Conservation (phyloP, 371 early-diverging fungal species). For the Mortierella sp. region DNA sequence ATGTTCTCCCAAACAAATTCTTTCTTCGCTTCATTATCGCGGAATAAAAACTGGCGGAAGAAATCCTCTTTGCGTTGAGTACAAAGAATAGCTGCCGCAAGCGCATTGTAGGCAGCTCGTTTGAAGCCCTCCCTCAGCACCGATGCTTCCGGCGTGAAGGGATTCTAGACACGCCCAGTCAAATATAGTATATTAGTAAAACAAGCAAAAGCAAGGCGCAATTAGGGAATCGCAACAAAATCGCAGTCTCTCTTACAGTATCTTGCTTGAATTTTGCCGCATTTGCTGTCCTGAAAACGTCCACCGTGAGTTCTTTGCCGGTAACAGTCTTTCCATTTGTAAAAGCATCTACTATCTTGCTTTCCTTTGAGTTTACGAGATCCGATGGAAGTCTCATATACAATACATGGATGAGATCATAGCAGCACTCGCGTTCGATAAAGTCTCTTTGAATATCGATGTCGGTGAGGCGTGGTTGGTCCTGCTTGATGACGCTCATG, state of each 20-base stretch:
- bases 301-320: constrained; percentile 53
- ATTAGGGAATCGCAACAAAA: neutral
- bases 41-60: constrained; percentile 62
- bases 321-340: constrained; percentile 28
- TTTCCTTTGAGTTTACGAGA: constrained; percentile 56
- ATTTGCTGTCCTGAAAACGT: constrained; percentile 49
- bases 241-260: constrained; percentile 7
- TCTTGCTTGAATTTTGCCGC: constrained; percentile 53
- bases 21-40: constrained; percentile 56
- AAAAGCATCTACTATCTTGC: constrained; percentile 54
- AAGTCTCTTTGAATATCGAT: constrained; percentile 57
- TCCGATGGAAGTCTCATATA: constrained; percentile 58
- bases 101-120: constrained; percentile 73
- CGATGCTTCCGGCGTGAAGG: constrained; percentile 35
- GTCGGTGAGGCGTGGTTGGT: constrained; percentile 45
- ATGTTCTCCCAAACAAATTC: constrained; percentile 68
- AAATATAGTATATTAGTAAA: neutral
- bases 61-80: constrained; percentile 64
- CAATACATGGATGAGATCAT: constrained; percentile 49
- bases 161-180: constrained; percentile 11
- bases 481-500: constrained; percentile 58
- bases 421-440: constrained; percentile 63
- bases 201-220: neutral
- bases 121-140: constrained; percentile 57
- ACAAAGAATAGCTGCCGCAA: constrained; percentile 66